Evolutionary conservation across 441 rosid species (phyloP), one percentile per base, ranked within the genome.

Genomic region (Melastoma candidum): DNA sequence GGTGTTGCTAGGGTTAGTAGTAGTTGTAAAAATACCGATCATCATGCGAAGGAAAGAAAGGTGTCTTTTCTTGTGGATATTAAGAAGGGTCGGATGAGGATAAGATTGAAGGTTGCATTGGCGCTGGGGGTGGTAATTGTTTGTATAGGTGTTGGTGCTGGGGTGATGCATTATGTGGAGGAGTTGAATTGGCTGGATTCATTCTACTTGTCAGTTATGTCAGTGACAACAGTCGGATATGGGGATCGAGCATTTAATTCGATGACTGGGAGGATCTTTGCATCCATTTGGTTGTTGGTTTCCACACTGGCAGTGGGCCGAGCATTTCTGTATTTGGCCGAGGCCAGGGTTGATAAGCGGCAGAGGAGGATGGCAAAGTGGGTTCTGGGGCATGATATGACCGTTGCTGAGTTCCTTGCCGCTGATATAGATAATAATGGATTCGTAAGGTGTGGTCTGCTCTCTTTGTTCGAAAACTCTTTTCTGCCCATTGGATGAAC

Each of bases 51-150:
- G 50, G 51, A 51, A 59, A 59, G 25, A 51, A 51, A 49, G 10
- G 63, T 50, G 41, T 51, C 46, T 10, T 60, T 26, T 10, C n/a
- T 60, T 14, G 0, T 60, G 6, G 63, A 60, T 50, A 27, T 51
- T 56, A 60, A 60, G 27, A 60, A 60, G 45, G 63, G 63, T 25
- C 51, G 63, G 51, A 60, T 51, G 63, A 51, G 63, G 47, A 60
- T 60, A 44, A 51, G 63, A 46, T 25, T 60, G 57, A 60, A 60
- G 47, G 63, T 60, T 44, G 57, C 57, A 11, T 46, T 60, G 51
- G 63, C 63, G 26, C 51, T 60, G 46, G 63, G 57, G 7, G 63
- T 60, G 29, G 63, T 60, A 56, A 24, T 60, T 26, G 26, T 60
- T 14, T 60, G 63, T 32, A 60, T 51, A 44, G 63, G 63, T 3